A percentile compares a stretch with the other conserved stretches of the same genome.
These are phyloP conservation scores for Wickerhamiella lipophila DNA, from an alignment of 805 yeast species.

Conservation along the genomic window DNA sequence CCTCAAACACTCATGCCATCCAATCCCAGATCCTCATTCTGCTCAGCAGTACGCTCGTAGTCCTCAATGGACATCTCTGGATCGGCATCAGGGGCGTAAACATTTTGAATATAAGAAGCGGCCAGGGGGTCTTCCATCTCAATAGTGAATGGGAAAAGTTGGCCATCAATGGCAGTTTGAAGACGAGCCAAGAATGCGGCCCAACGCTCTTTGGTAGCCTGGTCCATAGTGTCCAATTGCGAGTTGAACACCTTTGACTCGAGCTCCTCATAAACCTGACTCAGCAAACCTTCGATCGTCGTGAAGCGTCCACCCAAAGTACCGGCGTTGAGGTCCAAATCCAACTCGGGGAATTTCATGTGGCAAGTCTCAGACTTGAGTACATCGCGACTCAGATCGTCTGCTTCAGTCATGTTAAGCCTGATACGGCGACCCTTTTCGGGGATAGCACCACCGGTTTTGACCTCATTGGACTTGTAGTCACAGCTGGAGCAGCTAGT, in stretches of 20 bases:
- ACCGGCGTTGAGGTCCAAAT: conserved; percentile 85
- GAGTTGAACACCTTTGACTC: conserved; percentile 71
- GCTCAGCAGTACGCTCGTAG: conserved; percentile 74
- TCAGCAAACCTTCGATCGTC: conserved; percentile 83
- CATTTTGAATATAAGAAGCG: conserved; percentile 88
- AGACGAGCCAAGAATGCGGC: conserved; percentile 57
- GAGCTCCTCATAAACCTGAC: conserved; percentile 82
- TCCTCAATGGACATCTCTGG: conserved; percentile 92
- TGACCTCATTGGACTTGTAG: conserved; percentile 91
- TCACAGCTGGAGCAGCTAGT: conserved; percentile 90
- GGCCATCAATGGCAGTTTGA: conserved; percentile 70
- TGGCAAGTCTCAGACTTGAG: conserved; percentile 91
- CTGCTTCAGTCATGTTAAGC: conserved; percentile 70
- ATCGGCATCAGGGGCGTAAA: conserved; percentile 97
- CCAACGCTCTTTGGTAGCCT: conserved; percentile 71
- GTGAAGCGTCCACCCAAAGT: conserved; percentile 97
- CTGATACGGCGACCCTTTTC: conserved; percentile 64
- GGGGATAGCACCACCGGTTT: conserved; percentile 96
- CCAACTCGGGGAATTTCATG: conserved; percentile 70
- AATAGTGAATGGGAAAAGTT: conserved; percentile 60
- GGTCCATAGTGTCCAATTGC: conserved; percentile 86
- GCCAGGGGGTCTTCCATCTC: conserved; percentile 91
- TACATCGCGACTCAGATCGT: conserved; percentile 88
- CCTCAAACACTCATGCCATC: conserved; percentile 29
- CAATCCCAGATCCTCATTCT: conserved; percentile 86